phyloP scores from a whole-genome alignment of 495 filamentous ascomycete species.

The Aspergillus egyptiacus region DNA sequence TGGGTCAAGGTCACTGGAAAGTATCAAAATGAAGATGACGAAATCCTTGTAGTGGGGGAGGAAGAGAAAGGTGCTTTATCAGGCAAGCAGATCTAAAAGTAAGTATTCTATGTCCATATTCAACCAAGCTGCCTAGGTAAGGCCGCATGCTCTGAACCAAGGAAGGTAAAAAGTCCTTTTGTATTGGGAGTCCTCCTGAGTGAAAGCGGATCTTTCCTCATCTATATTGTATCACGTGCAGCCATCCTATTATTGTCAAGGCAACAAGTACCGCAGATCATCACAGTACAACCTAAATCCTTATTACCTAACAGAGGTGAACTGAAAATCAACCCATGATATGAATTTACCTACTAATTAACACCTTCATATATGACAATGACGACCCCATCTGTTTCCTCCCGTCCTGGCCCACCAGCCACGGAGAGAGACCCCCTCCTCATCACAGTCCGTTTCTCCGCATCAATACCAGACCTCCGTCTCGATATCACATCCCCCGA shows the following conservation, averaged over 20 bases:
- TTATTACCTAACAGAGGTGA: not conserved
- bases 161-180: not conserved
- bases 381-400: conserved; percentile 1
- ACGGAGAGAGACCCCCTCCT: conserved; percentile 45
- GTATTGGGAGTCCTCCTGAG: not conserved
- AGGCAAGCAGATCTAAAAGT: too few species aligned
- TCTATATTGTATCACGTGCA: conserved; percentile 15
- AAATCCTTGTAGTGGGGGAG: too few species aligned
- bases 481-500: conserved; percentile 63
- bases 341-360: not conserved
- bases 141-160: too few species aligned
- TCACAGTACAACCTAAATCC: not conserved
- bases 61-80: too few species aligned
- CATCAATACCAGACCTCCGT: conserved; percentile 73
- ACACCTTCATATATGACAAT: conserved; percentile 3
- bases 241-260: conserved; percentile 7
- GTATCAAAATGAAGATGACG: too few species aligned
- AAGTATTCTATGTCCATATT: too few species aligned
- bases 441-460: conserved; percentile 83
- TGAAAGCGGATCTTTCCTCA: too few species aligned
- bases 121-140: too few species aligned
- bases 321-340: not conserved
- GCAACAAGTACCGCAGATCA: conserved; percentile 14
- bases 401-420: conserved; percentile 19
- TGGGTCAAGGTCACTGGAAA: too few species aligned